Evolutionary conservation across 2,329 filamentous ascomycete genomes (phyloP).

Genomic region (Xylariales sp.): DNA sequence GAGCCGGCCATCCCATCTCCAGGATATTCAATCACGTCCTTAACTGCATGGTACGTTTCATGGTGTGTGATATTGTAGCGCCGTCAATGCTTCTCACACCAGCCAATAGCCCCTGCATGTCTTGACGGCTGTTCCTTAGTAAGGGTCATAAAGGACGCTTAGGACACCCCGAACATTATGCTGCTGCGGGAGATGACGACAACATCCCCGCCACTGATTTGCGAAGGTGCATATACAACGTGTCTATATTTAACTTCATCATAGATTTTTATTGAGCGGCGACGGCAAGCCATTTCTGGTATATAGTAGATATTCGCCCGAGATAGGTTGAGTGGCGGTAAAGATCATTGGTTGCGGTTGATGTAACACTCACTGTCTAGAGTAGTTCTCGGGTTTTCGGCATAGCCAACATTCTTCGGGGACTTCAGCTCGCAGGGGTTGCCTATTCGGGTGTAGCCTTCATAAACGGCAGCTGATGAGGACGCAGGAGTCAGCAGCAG

Average conservation of each 20-base stretch:
- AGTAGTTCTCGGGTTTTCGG: neutral
- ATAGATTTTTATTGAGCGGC: slow-evolving; percentile 2
- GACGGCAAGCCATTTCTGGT: neutral
- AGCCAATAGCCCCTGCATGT: slow-evolving; percentile 15
- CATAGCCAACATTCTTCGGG: slow-evolving; percentile 17
- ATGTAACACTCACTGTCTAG: slow-evolving; percentile 11
- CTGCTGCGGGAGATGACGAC: neutral
- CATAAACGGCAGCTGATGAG: neutral
- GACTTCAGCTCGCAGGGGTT: slow-evolving; percentile 10
- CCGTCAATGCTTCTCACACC: neutral
- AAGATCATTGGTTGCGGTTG: slow-evolving; percentile 13
- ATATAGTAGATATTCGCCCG: neutral
- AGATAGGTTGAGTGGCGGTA: neutral
- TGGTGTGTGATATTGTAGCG: neutral
- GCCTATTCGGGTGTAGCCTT: neutral
- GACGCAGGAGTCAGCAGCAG: neutral
- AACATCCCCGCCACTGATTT: slow-evolving; percentile 2
- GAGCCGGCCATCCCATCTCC: neutral
- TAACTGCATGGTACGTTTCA: neutral
- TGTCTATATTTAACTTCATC: slow-evolving; percentile 23
- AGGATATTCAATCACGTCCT: neutral
- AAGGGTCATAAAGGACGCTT: neutral
- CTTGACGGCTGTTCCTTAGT: neutral
- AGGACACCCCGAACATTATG: neutral
- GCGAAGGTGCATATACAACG: neutral